These are phyloP conservation scores for Fraxinus paxiana DNA, from an alignment of 305 asterid genomes.

Conservation along the genomic window DNA sequence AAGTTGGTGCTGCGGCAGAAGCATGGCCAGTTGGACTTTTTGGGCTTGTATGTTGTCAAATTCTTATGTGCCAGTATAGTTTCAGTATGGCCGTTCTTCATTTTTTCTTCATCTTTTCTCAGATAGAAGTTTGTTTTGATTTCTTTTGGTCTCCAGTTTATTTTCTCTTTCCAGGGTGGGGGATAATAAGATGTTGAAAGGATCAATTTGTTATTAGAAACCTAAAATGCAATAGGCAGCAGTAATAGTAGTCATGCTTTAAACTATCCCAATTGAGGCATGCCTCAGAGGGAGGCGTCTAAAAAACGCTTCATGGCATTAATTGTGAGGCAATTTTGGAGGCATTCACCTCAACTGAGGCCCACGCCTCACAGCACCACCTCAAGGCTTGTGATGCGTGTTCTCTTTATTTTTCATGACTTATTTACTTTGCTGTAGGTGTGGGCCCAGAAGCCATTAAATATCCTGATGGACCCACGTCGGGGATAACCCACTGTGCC, in stretches of 20 bases:
- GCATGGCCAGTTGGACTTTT: conserved; percentile 94
- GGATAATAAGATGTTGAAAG: neutral
- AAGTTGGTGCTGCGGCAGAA: conserved; percentile 77
- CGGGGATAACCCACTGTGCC: neutral
- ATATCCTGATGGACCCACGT: neutral
- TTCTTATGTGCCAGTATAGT: conserved; percentile 23
- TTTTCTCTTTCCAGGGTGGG: conserved; percentile 1
- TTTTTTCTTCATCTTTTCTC: neutral
- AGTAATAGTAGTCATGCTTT: neutral
- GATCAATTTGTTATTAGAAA: neutral
- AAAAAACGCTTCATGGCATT: neutral
- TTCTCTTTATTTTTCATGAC: neutral
- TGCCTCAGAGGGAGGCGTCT: neutral
- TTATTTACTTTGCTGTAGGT: neutral
- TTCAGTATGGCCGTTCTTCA: conserved; percentile 14
- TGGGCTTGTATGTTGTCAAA: conserved; percentile 63
- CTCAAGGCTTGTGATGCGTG: neutral
- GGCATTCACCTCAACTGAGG: neutral
- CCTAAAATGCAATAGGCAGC: neutral
- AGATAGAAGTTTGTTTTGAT: neutral
- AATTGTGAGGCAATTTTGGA: neutral
- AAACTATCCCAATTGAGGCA: neutral
- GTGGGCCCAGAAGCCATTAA: neutral
- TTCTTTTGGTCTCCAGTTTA: neutral
- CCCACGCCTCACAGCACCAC: neutral